Evolutionary conservation across 768 basidiomycete species (phyloP), one percentile per base, ranked within the genome.

Genomic region (Pholiota molesta): DNA sequence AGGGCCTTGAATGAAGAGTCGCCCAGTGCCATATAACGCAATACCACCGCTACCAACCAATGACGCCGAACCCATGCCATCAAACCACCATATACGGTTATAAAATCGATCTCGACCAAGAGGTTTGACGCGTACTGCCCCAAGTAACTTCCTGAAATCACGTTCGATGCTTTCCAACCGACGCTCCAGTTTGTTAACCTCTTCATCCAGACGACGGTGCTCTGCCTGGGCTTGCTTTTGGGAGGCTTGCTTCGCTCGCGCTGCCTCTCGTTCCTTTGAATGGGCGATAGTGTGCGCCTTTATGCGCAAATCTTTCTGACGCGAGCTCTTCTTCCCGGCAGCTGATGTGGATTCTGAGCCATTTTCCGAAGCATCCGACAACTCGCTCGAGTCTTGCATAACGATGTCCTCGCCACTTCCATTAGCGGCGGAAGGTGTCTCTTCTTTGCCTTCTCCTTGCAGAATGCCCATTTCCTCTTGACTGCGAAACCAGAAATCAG

Each of bases 21-120:
- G 80, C 5, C 95, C 97, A 19, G 95, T 89, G 10, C 95, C 94
- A 69, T 94, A 97, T 72, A 90, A 84, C 29, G 90, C 84, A 29
- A 87, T 84, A 3, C 91, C 92, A 16, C 92, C 92, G 65, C 86
- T 88, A 42, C 88, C 90, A 60, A 94, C 79, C 56, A 97, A 76
- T 49, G 90, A 88, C 52, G 88, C 89, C 5, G 89, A 88, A 7
- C 97, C 97, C 82, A 95, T 85, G 10, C 97, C 97, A 75, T 99
- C 97, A 72, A 98, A 94, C 97, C 97, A 99, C 97, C 97, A 99
- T 62, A 97, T 81, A 33, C 93, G 87, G 72, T 97, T 97, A 70
- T 92, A 91, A 75, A 98, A 99, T 57, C 97, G 84, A 72, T 99
- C 97, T 64, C 85, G 84, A 14, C 97, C 97, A 55, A 99, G 70